phyloP scores from a whole-genome alignment of 805 yeast species.

The Komagataella kurtzmanii region DNA sequence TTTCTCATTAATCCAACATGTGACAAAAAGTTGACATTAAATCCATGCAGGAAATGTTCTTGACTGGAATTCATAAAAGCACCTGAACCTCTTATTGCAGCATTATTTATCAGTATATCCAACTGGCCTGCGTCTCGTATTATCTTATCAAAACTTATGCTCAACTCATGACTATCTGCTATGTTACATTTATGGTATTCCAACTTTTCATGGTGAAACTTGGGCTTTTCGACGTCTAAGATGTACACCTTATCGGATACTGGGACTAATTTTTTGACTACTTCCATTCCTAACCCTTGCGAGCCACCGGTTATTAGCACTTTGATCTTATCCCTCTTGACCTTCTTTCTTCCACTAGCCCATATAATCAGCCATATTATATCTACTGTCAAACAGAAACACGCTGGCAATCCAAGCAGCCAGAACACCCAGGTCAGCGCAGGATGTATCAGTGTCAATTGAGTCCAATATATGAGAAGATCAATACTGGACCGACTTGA shows the following conservation, averaged over 20 bases:
- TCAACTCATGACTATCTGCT: constrained; percentile 3
- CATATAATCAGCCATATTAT: constrained; percentile 5
- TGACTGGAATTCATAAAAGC: constrained; percentile 13
- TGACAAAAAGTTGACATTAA: constrained; percentile 28
- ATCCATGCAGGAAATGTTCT: constrained; percentile 8
- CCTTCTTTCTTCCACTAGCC: not conserved
- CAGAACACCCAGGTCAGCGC: constrained; percentile 8
- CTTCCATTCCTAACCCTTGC: constrained; percentile 32
- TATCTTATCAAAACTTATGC: constrained; percentile 14
- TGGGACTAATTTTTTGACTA: constrained; percentile 17
- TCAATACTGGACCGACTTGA: constrained; percentile 7
- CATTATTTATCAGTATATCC: constrained; percentile 30
- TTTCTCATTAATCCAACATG: constrained; percentile 26
- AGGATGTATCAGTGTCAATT: constrained; percentile 8
- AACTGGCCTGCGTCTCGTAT: constrained; percentile 11
- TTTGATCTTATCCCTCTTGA: constrained; percentile 3
- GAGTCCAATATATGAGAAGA: constrained; percentile 5
- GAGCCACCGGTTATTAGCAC: constrained; percentile 39
- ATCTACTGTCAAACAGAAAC: not conserved
- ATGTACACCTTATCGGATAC: not conserved
- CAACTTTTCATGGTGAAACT: constrained; percentile 5
- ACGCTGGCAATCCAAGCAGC: not conserved
- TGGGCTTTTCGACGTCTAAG: not conserved
- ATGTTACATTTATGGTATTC: constrained; percentile 15
- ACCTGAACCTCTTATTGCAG: constrained; percentile 29